Base-by-base conservation (phyloP, 2,329 filamentous ascomycete species). In the Aspergillus bombycis region DNA sequence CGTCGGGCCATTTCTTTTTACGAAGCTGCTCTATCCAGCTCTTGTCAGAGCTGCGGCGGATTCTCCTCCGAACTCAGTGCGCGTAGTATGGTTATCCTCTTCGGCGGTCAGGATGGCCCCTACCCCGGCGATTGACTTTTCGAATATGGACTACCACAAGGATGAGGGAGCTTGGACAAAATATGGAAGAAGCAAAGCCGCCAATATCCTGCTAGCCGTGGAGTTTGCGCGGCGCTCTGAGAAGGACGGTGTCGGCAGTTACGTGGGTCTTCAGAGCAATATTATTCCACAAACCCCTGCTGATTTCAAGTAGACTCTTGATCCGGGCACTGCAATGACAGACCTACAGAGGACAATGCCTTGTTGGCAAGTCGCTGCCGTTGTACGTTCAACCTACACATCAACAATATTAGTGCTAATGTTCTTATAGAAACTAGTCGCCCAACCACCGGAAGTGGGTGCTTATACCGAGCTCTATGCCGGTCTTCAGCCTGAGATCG, bases 41-140 rank as follows among this genome's bases (percentile, higher is more conserved):
- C 63, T 80, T 14, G 62, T 64, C 30, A 63, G 63, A 21, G 78
- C 79, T 1, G 75, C 74, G 0, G 66, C 69, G 36, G 58, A 64
- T 6, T 65, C 62, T 21, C 68, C 71, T 0, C 58, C 66, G 2
- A 67, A 68, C 48, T 72, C 58, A 26, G 75, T 79, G 9, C 70
- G 78, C 8, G 70, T 79, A 1, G 64, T 77, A 21, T 80, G 76
- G 76, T 68, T 74, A 4, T 70, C 70, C 7, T 78, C 74, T 7
- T 68, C 64, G 26, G 75, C 70, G 4, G 70, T 70, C 6, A 71
- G 76, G 26, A 45, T 68, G 2, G 60, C 46, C 16, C 56, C 69
- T 34, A 60, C 65, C 48, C 65, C 63, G 30, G 63, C 67, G 57
- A 59, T 72, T n/a, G 63, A 62, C 43, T 38, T 73, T 12, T 56